phyloP scores from a whole-genome alignment of 164 flowering plant genomes.

The Stephania cephalantha region DNA sequence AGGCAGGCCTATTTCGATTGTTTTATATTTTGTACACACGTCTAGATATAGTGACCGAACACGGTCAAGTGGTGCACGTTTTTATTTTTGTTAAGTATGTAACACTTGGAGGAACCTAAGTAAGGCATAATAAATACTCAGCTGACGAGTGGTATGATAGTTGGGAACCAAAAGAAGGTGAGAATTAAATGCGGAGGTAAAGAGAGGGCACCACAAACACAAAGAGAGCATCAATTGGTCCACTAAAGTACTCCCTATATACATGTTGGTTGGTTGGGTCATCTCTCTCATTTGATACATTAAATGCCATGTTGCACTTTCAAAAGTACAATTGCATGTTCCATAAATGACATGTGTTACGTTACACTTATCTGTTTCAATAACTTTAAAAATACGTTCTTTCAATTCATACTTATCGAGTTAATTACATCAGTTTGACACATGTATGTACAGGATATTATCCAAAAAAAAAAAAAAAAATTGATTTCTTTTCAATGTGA shows the following conservation, averaged over 20 bases:
- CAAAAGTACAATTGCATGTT: background rate
- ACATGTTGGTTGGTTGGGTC: background rate
- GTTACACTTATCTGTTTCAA: background rate
- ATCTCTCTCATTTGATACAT: background rate
- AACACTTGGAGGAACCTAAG: background rate
- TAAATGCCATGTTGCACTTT: background rate
- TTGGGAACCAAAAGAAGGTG: background rate
- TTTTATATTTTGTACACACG: no score
- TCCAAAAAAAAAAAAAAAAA: no score
- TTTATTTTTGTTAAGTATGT: background rate
- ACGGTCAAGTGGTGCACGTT: background rate
- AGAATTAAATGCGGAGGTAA: background rate
- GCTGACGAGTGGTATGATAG: background rate
- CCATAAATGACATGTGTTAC: background rate
- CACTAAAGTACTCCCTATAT: background rate
- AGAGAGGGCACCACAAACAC: background rate
- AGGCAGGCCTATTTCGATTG: no score
- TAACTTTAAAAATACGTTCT: background rate
- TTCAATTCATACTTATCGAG: background rate
- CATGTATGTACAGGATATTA: no score
- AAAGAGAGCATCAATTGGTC: background rate
- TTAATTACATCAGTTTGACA: no score
- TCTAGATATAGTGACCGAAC: background rate
- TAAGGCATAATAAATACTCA: background rate
- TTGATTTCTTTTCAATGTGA: no score